Evolutionary conservation across 2,329 filamentous ascomycete species (phyloP).

Genomic region (Arthrobotrys entomopaga): DNA sequence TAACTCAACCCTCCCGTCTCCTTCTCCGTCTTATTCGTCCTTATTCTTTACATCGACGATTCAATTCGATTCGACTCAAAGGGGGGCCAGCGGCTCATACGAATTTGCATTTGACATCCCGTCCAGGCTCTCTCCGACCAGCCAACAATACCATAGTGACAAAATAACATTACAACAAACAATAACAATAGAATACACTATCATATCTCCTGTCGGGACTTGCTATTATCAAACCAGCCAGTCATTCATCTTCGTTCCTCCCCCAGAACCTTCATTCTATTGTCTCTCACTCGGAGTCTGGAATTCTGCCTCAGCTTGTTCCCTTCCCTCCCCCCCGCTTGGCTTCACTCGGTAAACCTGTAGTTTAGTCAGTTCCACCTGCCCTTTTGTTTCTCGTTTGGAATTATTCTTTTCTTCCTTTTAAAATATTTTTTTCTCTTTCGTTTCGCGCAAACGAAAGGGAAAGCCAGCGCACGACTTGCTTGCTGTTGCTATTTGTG

Average conservation of each 20-base stretch:
- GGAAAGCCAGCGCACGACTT: slow-evolving; percentile 19
- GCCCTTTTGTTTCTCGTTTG: slow-evolving; percentile 26
- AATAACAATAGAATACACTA: too few species aligned
- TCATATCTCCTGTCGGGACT: too few species aligned
- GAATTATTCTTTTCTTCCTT: slow-evolving; percentile 9
- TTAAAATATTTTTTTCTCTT: too few species aligned
- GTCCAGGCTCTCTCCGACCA: slow-evolving; percentile 34
- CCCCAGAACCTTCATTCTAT: not conserved
- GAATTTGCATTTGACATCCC: slow-evolving; percentile 30
- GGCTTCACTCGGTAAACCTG: not conserved
- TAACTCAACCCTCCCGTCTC: slow-evolving; percentile 3
- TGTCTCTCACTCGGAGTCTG: slow-evolving; percentile 8
- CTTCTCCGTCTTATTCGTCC: slow-evolving; percentile 9
- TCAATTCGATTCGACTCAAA: slow-evolving; percentile 1
- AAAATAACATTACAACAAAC: too few species aligned
- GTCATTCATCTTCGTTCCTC: too few species aligned
- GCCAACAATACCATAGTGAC: slow-evolving; percentile 1
- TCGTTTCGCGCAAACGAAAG: slow-evolving; percentile 20
- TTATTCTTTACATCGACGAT: not conserved
- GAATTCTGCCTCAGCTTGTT: slow-evolving; percentile 29
- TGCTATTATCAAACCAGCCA: too few species aligned
- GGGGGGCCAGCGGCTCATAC: not conserved
- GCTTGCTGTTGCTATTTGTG: not conserved
- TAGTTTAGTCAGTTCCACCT: slow-evolving; percentile 7
- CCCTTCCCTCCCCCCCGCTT: not conserved